phyloP scores from a whole-genome alignment of 2,329 filamentous ascomycete species.

The Venturia carpophila region DNA sequence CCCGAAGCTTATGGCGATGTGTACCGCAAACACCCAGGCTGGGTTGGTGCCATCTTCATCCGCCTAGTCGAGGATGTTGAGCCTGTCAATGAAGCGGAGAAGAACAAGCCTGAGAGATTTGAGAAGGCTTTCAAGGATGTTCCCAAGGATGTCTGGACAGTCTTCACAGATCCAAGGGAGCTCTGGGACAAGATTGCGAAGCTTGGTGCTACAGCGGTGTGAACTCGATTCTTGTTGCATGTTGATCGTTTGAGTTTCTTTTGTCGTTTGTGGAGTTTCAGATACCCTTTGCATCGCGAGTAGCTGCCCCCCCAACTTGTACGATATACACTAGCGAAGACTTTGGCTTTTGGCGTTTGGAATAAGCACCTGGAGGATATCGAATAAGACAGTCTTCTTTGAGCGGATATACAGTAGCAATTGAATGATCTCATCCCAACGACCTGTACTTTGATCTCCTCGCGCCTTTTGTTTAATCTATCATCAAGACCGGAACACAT shows the following conservation, averaged over 20 bases:
- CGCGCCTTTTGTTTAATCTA: background rate
- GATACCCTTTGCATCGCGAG: background rate
- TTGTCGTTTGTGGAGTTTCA: background rate
- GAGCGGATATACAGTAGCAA: background rate
- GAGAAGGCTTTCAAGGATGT: conserved; percentile 73
- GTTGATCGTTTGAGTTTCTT: background rate
- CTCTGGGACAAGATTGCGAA: conserved; percentile 36
- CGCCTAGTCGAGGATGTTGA: conserved; percentile 70
- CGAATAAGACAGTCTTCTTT: background rate
- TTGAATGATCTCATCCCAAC: background rate
- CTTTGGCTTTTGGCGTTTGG: background rate
- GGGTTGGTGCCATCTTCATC: conserved; percentile 79
- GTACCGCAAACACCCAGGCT: conserved; percentile 59
- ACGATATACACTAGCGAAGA: background rate
- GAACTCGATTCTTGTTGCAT: background rate
- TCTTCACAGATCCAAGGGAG: conserved; percentile 72
- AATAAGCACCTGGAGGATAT: background rate
- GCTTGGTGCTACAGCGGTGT: conserved; percentile 20
- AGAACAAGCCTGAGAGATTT: conserved; percentile 60
- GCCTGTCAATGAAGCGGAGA: conserved; percentile 66
- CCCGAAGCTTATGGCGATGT: conserved; percentile 83
- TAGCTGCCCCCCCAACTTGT: background rate
- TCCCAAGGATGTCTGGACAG: conserved; percentile 63
- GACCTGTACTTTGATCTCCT: background rate
- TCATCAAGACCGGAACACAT: background rate